Evolutionary conservation across 768 basidiomycete genomes (phyloP).

Genomic region (Lentinula guzmanii): DNA sequence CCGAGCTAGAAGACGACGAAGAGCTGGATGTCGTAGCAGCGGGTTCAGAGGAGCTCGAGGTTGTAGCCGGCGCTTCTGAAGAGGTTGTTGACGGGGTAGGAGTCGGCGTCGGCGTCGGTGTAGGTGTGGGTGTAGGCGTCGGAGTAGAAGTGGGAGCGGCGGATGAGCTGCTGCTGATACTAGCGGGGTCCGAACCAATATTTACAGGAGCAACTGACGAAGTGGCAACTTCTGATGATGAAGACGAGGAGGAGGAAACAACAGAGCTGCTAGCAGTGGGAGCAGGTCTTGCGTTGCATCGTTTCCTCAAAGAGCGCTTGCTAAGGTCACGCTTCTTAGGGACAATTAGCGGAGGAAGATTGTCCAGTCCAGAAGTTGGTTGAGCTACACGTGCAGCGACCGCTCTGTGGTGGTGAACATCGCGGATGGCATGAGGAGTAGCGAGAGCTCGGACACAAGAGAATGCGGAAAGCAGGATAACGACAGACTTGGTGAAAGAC

Average conservation of each 20-base stretch:
- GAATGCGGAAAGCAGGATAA: constrained; percentile 35
- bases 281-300: constrained; percentile 13
- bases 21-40: constrained; percentile 11
- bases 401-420: constrained; percentile 32
- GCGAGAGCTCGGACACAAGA: constrained; percentile 27
- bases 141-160: not conserved
- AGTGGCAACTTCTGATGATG: not conserved
- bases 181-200: constrained; percentile 9
- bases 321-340: not conserved
- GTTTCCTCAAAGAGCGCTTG: not conserved
- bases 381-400: constrained; percentile 38
- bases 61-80: not conserved
- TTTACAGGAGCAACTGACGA: constrained; percentile 9
- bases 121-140: not conserved
- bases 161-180: constrained; percentile 11
- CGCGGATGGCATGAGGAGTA: constrained; percentile 32
- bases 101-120: constrained; percentile 11
- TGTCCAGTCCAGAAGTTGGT: constrained; percentile 19
- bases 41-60: constrained; percentile 3
- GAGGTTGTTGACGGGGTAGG: constrained; percentile 12
- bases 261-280: not conserved
- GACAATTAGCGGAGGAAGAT: constrained; percentile 11
- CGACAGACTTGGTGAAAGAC: constrained; percentile 36
- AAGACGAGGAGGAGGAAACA: not conserved
- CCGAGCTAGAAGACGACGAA: not conserved